Evolutionary conservation across 306 rosid species (phyloP).

Genomic region (apple (Malus domestica)): DNA sequence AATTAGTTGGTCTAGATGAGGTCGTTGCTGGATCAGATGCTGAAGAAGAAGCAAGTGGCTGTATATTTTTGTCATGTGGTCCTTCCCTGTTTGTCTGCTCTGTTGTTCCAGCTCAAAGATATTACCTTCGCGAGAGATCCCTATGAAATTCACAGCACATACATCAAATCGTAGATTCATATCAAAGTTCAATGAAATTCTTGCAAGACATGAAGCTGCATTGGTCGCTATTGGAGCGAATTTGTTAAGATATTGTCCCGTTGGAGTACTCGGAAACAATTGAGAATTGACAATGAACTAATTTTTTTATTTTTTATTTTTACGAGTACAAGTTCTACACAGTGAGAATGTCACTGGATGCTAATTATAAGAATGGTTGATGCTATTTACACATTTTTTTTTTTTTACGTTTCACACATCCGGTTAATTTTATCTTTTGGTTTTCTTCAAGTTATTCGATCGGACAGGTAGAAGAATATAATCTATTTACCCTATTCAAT

Average conservation of each 20-base stretch:
- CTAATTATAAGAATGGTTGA: too few species aligned
- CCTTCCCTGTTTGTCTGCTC: background rate
- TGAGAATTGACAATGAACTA: background rate
- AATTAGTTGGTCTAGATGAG: background rate
- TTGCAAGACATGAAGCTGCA: background rate
- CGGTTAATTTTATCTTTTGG: fast-evolving
- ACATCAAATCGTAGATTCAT: background rate
- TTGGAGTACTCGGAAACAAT: background rate
- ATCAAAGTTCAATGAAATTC: background rate
- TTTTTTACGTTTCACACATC: too few species aligned
- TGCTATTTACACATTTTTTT: too few species aligned
- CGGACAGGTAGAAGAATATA: too few species aligned
- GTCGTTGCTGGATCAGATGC: conserved; percentile 2
- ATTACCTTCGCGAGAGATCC: background rate
- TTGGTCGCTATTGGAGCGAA: background rate
- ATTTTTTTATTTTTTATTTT: background rate
- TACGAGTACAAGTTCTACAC: background rate
- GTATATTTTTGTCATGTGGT: background rate
- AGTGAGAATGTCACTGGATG: too few species aligned
- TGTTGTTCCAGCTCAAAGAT: background rate
- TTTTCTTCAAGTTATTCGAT: too few species aligned
- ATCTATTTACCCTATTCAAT: too few species aligned
- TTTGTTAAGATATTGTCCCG: background rate
- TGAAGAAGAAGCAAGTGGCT: background rate
- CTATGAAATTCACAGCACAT: background rate